phyloP scores from a whole-genome alignment of 345 rosid species.

The Salix dunnii region DNA sequence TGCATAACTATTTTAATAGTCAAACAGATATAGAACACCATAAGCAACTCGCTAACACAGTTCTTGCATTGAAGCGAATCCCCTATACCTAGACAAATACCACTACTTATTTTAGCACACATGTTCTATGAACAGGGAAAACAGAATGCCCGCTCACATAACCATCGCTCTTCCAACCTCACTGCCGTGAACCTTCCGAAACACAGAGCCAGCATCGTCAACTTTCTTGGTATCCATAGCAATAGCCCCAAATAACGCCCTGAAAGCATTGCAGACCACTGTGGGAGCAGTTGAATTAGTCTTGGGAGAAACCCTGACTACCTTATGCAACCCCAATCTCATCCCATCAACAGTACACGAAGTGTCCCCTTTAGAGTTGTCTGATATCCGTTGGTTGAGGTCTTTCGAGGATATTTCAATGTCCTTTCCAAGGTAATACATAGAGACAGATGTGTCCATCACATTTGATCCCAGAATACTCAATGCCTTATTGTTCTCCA shows the following conservation, averaged over 20 bases:
- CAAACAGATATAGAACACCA: background rate
- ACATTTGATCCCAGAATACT: conserved; percentile 53
- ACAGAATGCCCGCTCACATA: conserved; percentile 8
- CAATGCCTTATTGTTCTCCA: conserved; percentile 64
- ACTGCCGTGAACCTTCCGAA: conserved; percentile 50
- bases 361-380: conserved; percentile 45
- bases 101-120: background rate
- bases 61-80: background rate
- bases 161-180: conserved; percentile 28
- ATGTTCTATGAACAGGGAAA: background rate
- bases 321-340: conserved; percentile 48
- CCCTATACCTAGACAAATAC: background rate
- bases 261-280: conserved; percentile 53
- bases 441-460: conserved; percentile 46
- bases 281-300: conserved; percentile 40
- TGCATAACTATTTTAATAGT: background rate
- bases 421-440: conserved; percentile 32
- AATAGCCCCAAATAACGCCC: conserved; percentile 73
- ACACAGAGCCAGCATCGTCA: conserved; percentile 48
- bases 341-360: conserved; percentile 59
- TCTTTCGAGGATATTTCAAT: conserved; percentile 52
- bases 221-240: conserved; percentile 43
- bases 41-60: background rate
- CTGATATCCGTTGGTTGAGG: conserved; percentile 30
- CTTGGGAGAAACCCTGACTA: conserved; percentile 57